phyloP scores from a whole-genome alignment of 345 rosid species.

The Ailanthus altissimus region DNA sequence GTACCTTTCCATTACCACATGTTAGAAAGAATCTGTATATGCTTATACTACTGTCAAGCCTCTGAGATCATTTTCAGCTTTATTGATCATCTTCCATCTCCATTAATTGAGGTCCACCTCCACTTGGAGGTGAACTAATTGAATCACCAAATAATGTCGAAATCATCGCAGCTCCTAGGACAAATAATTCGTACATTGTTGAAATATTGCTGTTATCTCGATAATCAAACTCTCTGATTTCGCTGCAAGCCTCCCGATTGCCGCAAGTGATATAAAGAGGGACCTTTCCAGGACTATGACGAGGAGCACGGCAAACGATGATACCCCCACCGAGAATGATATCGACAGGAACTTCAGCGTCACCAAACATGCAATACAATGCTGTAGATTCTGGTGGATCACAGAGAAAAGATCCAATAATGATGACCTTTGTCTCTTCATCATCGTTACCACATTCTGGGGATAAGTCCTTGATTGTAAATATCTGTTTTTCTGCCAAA shows the following conservation, averaged over 20 bases:
- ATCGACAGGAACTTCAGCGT: constrained; percentile 67
- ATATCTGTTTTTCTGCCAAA: constrained; percentile 53
- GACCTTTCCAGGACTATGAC: constrained; percentile 68
- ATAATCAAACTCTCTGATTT: constrained; percentile 74
- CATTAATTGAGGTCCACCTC: too few relatives aligned
- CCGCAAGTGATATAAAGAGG: constrained; percentile 66
- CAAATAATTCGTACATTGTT: too few relatives aligned
- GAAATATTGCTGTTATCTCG: constrained; percentile 43
- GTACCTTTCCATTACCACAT: too few relatives aligned
- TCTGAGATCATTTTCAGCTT: too few relatives aligned
- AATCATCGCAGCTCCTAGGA: too few relatives aligned
- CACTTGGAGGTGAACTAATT: too few relatives aligned
- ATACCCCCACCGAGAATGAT: constrained; percentile 80
- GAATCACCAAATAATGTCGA: too few relatives aligned
- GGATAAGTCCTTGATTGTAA: constrained; percentile 65
- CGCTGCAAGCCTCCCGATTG: constrained; percentile 67
- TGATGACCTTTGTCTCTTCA: constrained; percentile 82
- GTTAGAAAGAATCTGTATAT: too few relatives aligned
- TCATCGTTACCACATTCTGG: constrained; percentile 75
- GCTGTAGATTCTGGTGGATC: constrained; percentile 59
- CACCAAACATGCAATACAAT: constrained; percentile 95
- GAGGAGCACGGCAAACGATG: constrained; percentile 73
- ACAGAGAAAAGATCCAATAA: constrained; percentile 83
- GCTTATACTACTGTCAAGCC: too few relatives aligned
- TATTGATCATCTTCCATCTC: too few relatives aligned